Conservation (phyloP, 164 flowering plant genomes). For the grape (Vitis vinifera) region DNA sequence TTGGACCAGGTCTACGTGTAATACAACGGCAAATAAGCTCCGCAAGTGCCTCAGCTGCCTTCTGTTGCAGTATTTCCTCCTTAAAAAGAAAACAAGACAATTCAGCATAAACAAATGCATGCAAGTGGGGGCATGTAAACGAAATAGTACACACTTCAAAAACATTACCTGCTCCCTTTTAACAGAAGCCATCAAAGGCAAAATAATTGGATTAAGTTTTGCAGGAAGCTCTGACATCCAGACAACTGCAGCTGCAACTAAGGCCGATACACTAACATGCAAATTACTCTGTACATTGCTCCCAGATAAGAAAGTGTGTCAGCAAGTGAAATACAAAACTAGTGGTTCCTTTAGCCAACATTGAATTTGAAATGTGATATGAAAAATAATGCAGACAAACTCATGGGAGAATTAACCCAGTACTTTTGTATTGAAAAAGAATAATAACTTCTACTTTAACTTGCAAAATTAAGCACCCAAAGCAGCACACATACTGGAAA, state of each 20-base stretch:
- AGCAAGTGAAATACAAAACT: neutral
- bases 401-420: too few relatives aligned
- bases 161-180: conserved; percentile 85
- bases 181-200: conserved; percentile 95
- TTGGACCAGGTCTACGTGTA: conserved; percentile 80
- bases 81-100: conserved; percentile 18
- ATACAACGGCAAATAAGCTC: conserved; percentile 83
- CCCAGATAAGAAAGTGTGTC: conserved; percentile 7
- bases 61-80: conserved; percentile 92
- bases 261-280: conserved; percentile 87
- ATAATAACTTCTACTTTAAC: neutral
- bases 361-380: neutral
- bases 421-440: too few relatives aligned
- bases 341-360: neutral
- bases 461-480: too few relatives aligned
- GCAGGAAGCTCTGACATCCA: conserved; percentile 94
- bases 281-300: conserved; percentile 67
- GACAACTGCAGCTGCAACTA: conserved; percentile 89
- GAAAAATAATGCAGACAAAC: too few relatives aligned
- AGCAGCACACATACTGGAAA: neutral
- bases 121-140: neutral
- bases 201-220: conserved; percentile 83
- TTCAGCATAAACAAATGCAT: neutral
- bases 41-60: conserved; percentile 94
- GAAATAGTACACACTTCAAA: neutral